These are phyloP conservation scores for Cadophora sp. DNA, from an alignment of 2,329 filamentous ascomycete species.

Conservation along the genomic window DNA sequence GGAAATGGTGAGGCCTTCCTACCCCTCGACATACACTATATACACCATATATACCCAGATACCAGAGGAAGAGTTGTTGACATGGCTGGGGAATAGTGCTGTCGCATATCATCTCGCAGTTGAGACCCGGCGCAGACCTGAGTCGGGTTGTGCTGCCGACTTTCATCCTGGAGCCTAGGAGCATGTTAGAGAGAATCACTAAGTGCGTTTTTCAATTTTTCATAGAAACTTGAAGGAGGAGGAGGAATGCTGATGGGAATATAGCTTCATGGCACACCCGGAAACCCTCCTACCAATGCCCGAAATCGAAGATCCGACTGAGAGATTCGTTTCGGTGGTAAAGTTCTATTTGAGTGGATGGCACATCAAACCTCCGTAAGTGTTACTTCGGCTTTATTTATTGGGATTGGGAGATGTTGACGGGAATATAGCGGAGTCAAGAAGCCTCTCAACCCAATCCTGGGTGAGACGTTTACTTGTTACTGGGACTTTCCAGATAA, in stretches of 20 bases:
- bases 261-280: constrained; percentile 98
- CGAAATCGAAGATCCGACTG: constrained; percentile 83
- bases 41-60: neutral
- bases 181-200: constrained; percentile 98
- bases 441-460: constrained; percentile 95
- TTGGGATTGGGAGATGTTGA: constrained; percentile 11
- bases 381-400: constrained; percentile 33
- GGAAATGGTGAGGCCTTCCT: constrained; percentile 77
- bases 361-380: constrained; percentile 97
- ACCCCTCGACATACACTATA: neutral
- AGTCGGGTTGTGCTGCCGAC: constrained; percentile 94
- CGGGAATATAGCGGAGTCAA: constrained; percentile 78
- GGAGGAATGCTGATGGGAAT: constrained; percentile 31
- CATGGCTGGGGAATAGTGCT: constrained; percentile 68
- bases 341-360: constrained; percentile 98
- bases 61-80: neutral
- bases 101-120: constrained; percentile 94
- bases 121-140: constrained; percentile 92
- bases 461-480: constrained; percentile 93
- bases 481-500: constrained; percentile 92
- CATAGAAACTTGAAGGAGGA: neutral
- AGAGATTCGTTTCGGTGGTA: constrained; percentile 92
- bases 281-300: constrained; percentile 92
- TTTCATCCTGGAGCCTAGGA: constrained; percentile 96
- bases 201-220: constrained; percentile 67